Percentiles rank a stretch among this genome's conserved stretches.
Conservation (phyloP, 78 protist species). For the Dictyostelium brefeldianum region DNA sequence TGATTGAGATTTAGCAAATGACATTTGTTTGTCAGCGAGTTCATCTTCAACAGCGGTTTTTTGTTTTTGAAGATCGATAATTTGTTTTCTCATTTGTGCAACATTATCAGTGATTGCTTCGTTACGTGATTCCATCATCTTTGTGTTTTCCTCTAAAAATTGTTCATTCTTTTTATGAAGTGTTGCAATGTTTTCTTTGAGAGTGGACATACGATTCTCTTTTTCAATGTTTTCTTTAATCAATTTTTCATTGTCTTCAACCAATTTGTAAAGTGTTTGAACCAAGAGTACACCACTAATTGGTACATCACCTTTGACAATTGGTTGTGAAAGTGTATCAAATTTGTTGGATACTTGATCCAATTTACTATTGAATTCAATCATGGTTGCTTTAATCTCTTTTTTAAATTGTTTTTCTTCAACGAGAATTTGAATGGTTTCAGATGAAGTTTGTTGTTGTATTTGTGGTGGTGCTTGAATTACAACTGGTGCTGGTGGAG, state of each 20-base stretch:
- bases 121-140: conserved; percentile 71
- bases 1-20: conserved; percentile 20
- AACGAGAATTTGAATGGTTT: conserved; percentile 69
- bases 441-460: conserved; percentile 32
- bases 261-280: conserved; percentile 60
- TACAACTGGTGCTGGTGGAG: conserved; percentile 48
- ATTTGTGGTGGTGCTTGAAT: conserved; percentile 16
- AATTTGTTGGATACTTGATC: conserved; percentile 52
- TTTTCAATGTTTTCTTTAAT: conserved; percentile 62
- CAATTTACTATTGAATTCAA: conserved; percentile 15
- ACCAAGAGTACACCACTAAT: conserved; percentile 62
- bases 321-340: conserved; percentile 44
- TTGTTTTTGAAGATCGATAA: conserved; percentile 58
- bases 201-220: conserved; percentile 28
- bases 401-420: conserved; percentile 67
- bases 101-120: conserved; percentile 77
- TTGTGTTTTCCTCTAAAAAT: conserved; percentile 73
- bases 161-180: conserved; percentile 76
- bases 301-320: conserved; percentile 73
- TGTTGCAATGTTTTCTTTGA: conserved; percentile 60
- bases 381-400: conserved; percentile 13
- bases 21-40: conserved; percentile 49
- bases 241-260: conserved; percentile 69
- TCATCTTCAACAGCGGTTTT: conserved; percentile 58
- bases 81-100: conserved; percentile 56